A percentile compares a stretch with the other conserved stretches of the same genome.
Conservation (phyloP, 176 grass and related monocot genomes). For the Phragmites australis region DNA sequence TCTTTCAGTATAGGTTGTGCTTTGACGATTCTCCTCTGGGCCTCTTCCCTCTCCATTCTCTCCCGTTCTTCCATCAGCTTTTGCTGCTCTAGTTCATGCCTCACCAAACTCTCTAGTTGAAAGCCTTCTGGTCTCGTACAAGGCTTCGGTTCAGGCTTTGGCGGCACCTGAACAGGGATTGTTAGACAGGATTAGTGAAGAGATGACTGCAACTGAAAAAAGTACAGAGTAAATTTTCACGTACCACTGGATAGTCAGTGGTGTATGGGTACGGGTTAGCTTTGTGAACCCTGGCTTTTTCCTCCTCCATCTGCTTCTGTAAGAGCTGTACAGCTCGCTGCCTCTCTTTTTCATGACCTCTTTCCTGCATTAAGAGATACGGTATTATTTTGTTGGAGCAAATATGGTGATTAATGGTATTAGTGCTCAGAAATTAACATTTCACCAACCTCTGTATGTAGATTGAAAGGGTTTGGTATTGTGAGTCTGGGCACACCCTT, state of each 20-base stretch:
- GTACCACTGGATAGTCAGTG: slow-evolving; percentile 92
- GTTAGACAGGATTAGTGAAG: slow-evolving; percentile 26
- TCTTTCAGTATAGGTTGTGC: slow-evolving; percentile 80
- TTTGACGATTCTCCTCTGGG: slow-evolving; percentile 60
- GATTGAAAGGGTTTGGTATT: slow-evolving; percentile 83
- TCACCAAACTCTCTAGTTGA: slow-evolving; percentile 81
- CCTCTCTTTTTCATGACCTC: slow-evolving; percentile 80
- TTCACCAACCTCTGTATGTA: slow-evolving; percentile 71
- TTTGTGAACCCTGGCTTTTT: slow-evolving; percentile 70
- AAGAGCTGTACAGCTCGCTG: slow-evolving; percentile 55
- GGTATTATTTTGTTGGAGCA: slow-evolving; percentile 19
- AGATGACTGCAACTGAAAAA: not conserved
- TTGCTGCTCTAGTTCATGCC: slow-evolving; percentile 82
- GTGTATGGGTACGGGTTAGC: slow-evolving; percentile 94
- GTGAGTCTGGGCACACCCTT: slow-evolving; percentile 58
- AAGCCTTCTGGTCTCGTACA: slow-evolving; percentile 87
- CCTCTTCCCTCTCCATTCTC: slow-evolving; percentile 67
- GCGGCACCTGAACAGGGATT: slow-evolving; percentile 59
- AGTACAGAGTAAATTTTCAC: not conserved
- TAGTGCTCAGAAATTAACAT: slow-evolving; percentile 12
- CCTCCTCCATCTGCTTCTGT: slow-evolving; percentile 77
- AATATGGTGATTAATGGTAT: slow-evolving; percentile 8
- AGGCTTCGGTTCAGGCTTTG: slow-evolving; percentile 81
- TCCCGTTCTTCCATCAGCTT: slow-evolving; percentile 64
- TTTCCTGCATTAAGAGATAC: slow-evolving; percentile 55